Evolutionary conservation across 495 filamentous ascomycete genomes (phyloP), one percentile per base, ranked within the genome.

Genomic region (Rostrohypoxylon terebratum): DNA sequence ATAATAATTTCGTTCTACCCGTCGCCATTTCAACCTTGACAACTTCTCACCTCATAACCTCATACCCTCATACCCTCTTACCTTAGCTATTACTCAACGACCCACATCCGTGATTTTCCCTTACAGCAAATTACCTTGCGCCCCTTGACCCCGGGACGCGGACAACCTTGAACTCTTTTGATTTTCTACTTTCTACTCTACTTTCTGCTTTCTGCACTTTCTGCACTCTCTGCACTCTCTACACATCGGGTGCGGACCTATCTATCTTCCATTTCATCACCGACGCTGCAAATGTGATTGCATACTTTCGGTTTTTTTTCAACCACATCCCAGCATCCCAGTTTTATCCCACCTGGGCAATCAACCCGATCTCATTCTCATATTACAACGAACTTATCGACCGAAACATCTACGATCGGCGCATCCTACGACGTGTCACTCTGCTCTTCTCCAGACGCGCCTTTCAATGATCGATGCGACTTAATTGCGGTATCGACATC

Each of bases 401-500:
- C 54, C 53, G 34, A 48, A 21, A 47, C 40, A 55, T 48, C 51
- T 66, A 69, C 71, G 67, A 73, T 73, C 71, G 58, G 71, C 66
- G 62, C 66, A 60, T 60, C 48, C 66, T 36, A 47, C 51, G 44
- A 62, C 62, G 57, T 69, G 66, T 69, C 66, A 63, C 71, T 69
- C 51, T 53, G 59, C 61, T 50, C 40, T 50, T 25, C 21, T 58
- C 55, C 48, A 42, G 58, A 67, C 71, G 66, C 62, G 71, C 59
- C 59, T 54, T 67, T 68, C 65, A 34, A 68, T 71, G 65, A 75
- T 75, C 67, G 70, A 78, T 78, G 69, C 71, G 74, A 74, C 76
- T 78, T 78, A 71, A 78, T 63, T 69, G 36, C 63, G 62, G 54
- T 63, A 63, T 73, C 73, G 64, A 71, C 60, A 44, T 67, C 69